These are phyloP conservation scores for Bipolaris gigantea DNA, from an alignment of 2,329 filamentous ascomycete species.

Conservation along the genomic window DNA sequence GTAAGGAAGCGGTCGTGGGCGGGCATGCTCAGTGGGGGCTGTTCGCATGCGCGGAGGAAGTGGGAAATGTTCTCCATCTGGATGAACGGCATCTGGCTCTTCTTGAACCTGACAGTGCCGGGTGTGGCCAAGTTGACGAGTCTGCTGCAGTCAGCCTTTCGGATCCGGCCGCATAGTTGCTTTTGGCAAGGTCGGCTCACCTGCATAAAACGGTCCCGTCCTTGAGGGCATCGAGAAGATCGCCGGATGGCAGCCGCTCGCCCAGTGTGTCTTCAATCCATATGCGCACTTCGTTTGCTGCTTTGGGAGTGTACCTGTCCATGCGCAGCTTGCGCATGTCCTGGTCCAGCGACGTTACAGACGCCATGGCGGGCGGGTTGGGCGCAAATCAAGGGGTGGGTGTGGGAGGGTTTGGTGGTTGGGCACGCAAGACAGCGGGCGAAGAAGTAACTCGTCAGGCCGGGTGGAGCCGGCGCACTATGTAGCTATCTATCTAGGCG, in stretches of 20 bases:
- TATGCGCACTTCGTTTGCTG: slow-evolving; percentile 77
- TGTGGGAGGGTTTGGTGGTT: background rate
- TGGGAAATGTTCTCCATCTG: slow-evolving; percentile 99
- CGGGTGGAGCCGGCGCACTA: background rate
- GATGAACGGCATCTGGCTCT: slow-evolving; percentile 93
- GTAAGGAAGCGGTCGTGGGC: slow-evolving; percentile 96
- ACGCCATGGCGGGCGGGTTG: slow-evolving; percentile 68
- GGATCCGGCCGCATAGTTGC: background rate
- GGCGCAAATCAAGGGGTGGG: slow-evolving; percentile 13
- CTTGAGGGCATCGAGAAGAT: slow-evolving; percentile 83
- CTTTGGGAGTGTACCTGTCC: slow-evolving; percentile 88
- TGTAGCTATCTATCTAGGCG: slow-evolving; percentile 1
- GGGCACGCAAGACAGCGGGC: background rate
- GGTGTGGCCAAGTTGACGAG: slow-evolving; percentile 80
- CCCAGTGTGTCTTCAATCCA: slow-evolving; percentile 87
- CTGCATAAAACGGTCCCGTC: slow-evolving; percentile 93
- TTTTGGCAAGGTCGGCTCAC: slow-evolving; percentile 55
- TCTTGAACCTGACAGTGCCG: slow-evolving; percentile 83
- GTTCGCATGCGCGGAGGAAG: slow-evolving; percentile 86
- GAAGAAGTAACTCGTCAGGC: background rate
- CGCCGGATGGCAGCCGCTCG: slow-evolving; percentile 69
- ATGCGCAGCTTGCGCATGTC: slow-evolving; percentile 92
- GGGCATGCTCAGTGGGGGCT: slow-evolving; percentile 80
- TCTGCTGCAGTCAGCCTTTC: slow-evolving; percentile 49
- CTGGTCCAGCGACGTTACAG: slow-evolving; percentile 89